phyloP scores from a whole-genome alignment of 805 yeast species.

The Hanseniaspora jakobsenii region DNA sequence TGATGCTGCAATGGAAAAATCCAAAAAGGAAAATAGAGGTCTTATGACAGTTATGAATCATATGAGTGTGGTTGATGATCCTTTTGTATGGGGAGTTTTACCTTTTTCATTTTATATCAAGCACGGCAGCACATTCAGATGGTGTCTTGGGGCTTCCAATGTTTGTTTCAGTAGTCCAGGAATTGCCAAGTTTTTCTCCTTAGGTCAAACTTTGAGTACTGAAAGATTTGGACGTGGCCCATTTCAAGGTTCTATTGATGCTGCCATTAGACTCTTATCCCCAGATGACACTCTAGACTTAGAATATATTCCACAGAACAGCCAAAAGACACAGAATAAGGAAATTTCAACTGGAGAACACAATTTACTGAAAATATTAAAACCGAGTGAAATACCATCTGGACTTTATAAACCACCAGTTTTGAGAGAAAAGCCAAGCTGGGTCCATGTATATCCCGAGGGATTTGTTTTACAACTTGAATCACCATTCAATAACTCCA shows the following conservation, averaged over 20 bases:
- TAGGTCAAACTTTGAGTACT: conserved; percentile 82
- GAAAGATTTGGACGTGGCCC: conserved; percentile 87
- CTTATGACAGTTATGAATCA: conserved; percentile 83
- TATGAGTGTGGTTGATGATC: conserved; percentile 86
- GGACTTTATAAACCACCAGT: conserved; percentile 41
- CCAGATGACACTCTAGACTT: conserved; percentile 54
- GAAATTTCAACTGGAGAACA: conserved; percentile 2
- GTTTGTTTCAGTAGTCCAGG: conserved; percentile 58
- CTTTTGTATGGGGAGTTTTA: conserved; percentile 73
- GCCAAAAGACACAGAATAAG: not conserved
- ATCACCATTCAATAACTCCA: conserved; percentile 69
- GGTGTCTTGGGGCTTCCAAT: conserved; percentile 93
- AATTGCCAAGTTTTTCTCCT: conserved; percentile 53
- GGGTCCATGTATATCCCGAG: conserved; percentile 95
- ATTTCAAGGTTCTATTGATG: conserved; percentile 81
- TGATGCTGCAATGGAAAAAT: conserved; percentile 49
- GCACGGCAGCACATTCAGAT: conserved; percentile 53
- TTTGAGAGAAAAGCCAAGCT: conserved; percentile 52
- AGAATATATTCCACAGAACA: conserved; percentile 29
- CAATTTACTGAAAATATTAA: conserved; percentile 12
- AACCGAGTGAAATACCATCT: conserved; percentile 19
- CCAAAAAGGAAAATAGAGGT: conserved; percentile 58
- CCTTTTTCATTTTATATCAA: conserved; percentile 57
- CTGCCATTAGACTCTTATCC: conserved; percentile 64
- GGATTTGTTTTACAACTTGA: conserved; percentile 80